Percentiles rank a stretch among this genome's conserved stretches.
phyloP scores from a whole-genome alignment of 2,329 filamentous ascomycete genomes.

The Emergomyces orientalis region DNA sequence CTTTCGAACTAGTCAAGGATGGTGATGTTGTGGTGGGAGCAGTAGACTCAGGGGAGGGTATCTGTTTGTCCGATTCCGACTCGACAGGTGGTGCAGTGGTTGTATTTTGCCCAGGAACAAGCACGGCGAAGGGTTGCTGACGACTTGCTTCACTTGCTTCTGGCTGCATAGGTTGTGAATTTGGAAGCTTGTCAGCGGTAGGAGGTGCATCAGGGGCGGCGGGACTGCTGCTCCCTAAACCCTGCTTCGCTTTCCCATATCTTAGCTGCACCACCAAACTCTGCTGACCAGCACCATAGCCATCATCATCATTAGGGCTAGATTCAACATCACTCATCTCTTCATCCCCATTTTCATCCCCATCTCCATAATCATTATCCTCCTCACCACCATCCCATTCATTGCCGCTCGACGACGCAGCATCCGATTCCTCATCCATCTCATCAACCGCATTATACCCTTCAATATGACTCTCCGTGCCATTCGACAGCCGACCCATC shows the following conservation, averaged over 20 bases:
- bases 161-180: background rate
- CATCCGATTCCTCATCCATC: slow-evolving; percentile 58
- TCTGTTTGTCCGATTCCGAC: background rate
- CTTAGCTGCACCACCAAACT: slow-evolving; percentile 67
- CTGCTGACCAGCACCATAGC: slow-evolving; percentile 45
- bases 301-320: slow-evolving; percentile 37
- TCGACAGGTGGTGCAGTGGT: background rate
- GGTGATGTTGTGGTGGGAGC: background rate
- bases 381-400: slow-evolving; percentile 70
- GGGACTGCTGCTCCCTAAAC: background rate
- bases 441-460: slow-evolving; percentile 53
- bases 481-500: background rate
- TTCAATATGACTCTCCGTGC: slow-evolving; percentile 37
- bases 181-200: background rate
- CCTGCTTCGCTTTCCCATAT: slow-evolving; percentile 29
- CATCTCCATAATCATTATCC: slow-evolving; percentile 59
- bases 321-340: slow-evolving; percentile 34
- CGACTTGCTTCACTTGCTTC: background rate
- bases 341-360: slow-evolving; percentile 33
- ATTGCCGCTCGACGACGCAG: slow-evolving; percentile 47
- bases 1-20: background rate
- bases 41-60: background rate
- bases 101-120: background rate
- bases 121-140: background rate
- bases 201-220: background rate